Evolutionary conservation across 73 alveolate genomes (phyloP).

Genomic region (Paramecium tetraurelia): DNA sequence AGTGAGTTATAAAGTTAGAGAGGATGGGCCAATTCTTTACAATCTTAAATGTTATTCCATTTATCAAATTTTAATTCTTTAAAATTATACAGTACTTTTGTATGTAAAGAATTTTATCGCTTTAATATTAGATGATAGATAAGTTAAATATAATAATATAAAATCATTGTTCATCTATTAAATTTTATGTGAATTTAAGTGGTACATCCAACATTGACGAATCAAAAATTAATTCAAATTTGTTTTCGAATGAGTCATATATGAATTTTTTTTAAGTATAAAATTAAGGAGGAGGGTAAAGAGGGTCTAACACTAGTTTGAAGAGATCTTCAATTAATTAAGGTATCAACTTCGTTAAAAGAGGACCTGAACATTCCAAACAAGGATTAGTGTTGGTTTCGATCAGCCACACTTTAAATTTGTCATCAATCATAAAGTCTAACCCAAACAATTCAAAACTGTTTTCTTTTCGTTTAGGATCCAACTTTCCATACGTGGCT

Average conservation of each 20-base stretch:
- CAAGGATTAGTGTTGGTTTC: constrained; percentile 98
- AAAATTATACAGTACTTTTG: not conserved
- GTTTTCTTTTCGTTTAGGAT: constrained; percentile 73
- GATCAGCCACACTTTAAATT: constrained; percentile 84
- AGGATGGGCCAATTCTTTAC: not conserved
- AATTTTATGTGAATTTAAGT: not conserved
- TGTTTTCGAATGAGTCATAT: not conserved
- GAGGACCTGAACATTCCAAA: constrained; percentile 86
- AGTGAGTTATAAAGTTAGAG: not conserved
- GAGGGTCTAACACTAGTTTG: not conserved
- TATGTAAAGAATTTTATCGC: not conserved
- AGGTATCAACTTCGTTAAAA: constrained; percentile 72
- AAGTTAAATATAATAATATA: not conserved
- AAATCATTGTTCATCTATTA: not conserved
- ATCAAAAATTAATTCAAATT: not conserved
- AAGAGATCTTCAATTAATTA: constrained; percentile 44
- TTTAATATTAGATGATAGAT: not conserved
- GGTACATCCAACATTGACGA: not conserved
- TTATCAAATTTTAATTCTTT: not conserved
- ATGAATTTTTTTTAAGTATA: not conserved
- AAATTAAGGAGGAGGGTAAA: constrained; percentile 52
- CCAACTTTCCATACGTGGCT: constrained; percentile 78
- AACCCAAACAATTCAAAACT: constrained; percentile 92
- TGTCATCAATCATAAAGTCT: constrained; percentile 96
- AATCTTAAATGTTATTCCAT: not conserved